Evolutionary conservation across 1,284 basidiomycete species (phyloP).

Genomic region (Somion occarium): DNA sequence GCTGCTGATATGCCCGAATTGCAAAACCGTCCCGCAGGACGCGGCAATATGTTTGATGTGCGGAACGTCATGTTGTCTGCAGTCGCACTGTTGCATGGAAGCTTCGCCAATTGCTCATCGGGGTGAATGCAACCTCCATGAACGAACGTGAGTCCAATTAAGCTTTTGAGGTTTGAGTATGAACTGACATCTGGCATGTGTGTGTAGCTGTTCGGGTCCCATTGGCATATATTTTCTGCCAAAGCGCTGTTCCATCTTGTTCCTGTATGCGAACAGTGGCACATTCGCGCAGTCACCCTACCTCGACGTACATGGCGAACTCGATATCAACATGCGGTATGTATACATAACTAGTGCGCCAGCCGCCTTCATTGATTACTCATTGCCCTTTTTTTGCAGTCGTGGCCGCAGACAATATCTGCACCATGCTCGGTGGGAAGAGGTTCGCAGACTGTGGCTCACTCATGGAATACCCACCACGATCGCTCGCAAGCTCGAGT

Average conservation of each 20-base stretch:
- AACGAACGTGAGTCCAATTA: constrained; percentile 70
- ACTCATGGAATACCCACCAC: constrained; percentile 87
- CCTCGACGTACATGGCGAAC: constrained; percentile 92
- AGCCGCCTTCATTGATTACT: neutral
- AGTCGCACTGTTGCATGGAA: constrained; percentile 90
- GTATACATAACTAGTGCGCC: constrained; percentile 17
- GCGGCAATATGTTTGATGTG: constrained; percentile 93
- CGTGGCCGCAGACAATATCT: constrained; percentile 87
- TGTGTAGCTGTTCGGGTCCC: constrained; percentile 86
- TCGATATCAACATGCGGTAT: constrained; percentile 89
- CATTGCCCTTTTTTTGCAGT: constrained; percentile 32
- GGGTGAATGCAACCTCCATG: constrained; percentile 94
- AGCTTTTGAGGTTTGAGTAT: constrained; percentile 6
- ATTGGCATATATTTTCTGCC: constrained; percentile 90
- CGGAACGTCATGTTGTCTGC: constrained; percentile 85
- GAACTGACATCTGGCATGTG: constrained; percentile 10
- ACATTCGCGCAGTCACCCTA: constrained; percentile 90
- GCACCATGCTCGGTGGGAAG: constrained; percentile 87
- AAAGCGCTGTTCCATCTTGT: constrained; percentile 90
- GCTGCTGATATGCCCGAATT: constrained; percentile 71
- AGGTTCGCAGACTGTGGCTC: constrained; percentile 87
- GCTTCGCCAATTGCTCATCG: constrained; percentile 51
- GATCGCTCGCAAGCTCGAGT: constrained; percentile 86
- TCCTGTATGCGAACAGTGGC: constrained; percentile 87
- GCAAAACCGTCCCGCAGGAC: constrained; percentile 77